These are phyloP conservation scores for Candida wancherniae DNA, from an alignment of 805 yeast species.

Conservation along the genomic window DNA sequence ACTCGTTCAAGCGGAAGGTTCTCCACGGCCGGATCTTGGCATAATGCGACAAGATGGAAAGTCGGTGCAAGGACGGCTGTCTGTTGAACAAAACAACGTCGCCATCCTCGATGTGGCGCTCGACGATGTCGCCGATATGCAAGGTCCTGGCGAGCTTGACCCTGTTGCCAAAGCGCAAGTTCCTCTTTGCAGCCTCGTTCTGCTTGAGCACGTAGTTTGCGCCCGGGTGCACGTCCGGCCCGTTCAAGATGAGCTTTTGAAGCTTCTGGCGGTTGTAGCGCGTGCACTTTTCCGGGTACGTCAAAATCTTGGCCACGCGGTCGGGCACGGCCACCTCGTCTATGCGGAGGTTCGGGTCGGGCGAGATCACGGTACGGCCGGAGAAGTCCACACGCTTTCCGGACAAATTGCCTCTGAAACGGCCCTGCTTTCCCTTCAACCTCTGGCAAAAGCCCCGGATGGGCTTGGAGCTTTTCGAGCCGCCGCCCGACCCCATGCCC, in stretches of 20 bases:
- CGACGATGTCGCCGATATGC: constrained; percentile 87
- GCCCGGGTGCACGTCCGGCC: constrained; percentile 91
- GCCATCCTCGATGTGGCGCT: constrained; percentile 95
- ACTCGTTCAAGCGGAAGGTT: constrained; percentile 92
- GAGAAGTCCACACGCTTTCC: constrained; percentile 99
- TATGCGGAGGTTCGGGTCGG: constrained; percentile 91
- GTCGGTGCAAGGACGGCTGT: constrained; percentile 95
- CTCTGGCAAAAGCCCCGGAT: constrained; percentile 97
- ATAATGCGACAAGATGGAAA: constrained; percentile 90
- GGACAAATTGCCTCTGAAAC: constrained; percentile 95
- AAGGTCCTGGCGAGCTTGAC: constrained; percentile 69
- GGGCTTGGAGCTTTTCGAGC: constrained; percentile 57
- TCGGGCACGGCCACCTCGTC: constrained; percentile 99
- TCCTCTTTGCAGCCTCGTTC: constrained; percentile 81
- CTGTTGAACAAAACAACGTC: constrained; percentile 94
- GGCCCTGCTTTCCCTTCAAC: constrained; percentile 96
- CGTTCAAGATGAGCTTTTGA: constrained; percentile 69
- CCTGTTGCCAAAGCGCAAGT: constrained; percentile 84
- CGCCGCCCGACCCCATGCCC: constrained; percentile 44
- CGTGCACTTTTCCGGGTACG: constrained; percentile 94
- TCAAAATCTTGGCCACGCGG: constrained; percentile 88
- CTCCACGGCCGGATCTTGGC: constrained; percentile 98
- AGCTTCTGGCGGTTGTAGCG: constrained; percentile 78
- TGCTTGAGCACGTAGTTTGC: constrained; percentile 87
- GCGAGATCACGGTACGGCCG: constrained; percentile 96